These are phyloP conservation scores for Larix sibirica DNA, from an alignment of 83 land plant genomes.

Conservation along the genomic window DNA sequence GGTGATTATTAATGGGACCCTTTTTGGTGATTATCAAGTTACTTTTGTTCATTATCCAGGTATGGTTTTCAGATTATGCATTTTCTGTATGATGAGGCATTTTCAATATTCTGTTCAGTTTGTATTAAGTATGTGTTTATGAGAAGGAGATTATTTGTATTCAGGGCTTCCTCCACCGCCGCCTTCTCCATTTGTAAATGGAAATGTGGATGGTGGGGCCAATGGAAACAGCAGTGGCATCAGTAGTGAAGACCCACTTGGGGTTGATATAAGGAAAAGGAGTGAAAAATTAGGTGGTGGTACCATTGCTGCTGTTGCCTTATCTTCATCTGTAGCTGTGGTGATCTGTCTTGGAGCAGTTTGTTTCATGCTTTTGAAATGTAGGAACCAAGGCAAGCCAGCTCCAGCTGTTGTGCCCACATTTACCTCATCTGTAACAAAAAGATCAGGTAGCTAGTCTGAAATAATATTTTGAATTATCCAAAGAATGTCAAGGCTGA, in stretches of 20 bases:
- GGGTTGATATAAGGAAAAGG: slow-evolving; percentile 47
- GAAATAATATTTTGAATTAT: neutral
- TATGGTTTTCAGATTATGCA: slow-evolving; percentile 24
- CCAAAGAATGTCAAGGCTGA: neutral
- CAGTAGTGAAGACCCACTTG: slow-evolving; percentile 41
- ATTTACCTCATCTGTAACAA: slow-evolving; percentile 40
- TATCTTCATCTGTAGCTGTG: slow-evolving; percentile 42
- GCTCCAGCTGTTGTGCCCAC: slow-evolving; percentile 38
- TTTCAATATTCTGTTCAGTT: slow-evolving; percentile 6
- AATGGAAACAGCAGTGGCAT: slow-evolving; percentile 8
- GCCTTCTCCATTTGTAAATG: slow-evolving; percentile 23
- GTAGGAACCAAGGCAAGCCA: slow-evolving; percentile 38
- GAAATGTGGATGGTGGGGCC: slow-evolving; percentile 13
- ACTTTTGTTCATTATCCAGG: slow-evolving; percentile 73
- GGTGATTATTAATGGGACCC: slow-evolving; percentile 53
- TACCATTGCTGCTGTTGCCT: slow-evolving; percentile 41
- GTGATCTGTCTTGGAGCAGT: slow-evolving; percentile 43
- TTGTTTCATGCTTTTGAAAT: slow-evolving; percentile 36
- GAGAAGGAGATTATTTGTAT: neutral
- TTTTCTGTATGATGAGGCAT: neutral
- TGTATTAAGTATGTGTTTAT: neutral
- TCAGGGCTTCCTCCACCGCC: slow-evolving; percentile 70
- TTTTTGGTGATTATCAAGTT: slow-evolving; percentile 74
- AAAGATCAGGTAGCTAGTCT: slow-evolving; percentile 51
- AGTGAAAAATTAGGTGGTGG: slow-evolving; percentile 38